Evolutionary conservation across 2,329 filamentous ascomycete species (phyloP).

Genomic region (Zasmidium cellare): DNA sequence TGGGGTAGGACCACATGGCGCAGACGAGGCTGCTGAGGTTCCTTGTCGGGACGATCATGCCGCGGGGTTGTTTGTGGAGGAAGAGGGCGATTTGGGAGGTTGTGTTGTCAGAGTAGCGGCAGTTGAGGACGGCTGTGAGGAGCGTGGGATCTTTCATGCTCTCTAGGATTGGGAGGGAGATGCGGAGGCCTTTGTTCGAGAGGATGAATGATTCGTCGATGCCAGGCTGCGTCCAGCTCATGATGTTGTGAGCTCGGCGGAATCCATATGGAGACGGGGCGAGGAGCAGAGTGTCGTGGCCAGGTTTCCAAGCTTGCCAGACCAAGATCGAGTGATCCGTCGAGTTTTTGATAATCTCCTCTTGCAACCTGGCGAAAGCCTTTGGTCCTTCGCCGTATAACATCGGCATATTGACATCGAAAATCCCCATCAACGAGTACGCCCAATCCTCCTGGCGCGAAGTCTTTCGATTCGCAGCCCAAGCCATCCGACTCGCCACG

Average conservation of each 20-base stretch:
- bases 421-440: conserved; percentile 28
- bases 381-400: conserved; percentile 27
- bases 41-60: conserved; percentile 16
- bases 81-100: conserved; percentile 15
- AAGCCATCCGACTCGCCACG: conserved; percentile 22
- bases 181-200: conserved; percentile 23
- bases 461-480: conserved; percentile 21
- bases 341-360: conserved; percentile 27
- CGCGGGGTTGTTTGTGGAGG: conserved; percentile 17
- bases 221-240: conserved; percentile 19
- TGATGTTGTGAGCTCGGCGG: conserved; percentile 20
- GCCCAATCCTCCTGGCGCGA: conserved; percentile 23
- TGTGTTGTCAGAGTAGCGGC: conserved; percentile 14
- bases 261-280: conserved; percentile 20
- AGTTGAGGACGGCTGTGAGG: conserved; percentile 22
- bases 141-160: conserved; percentile 10
- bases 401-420: conserved; percentile 29
- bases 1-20: conserved; percentile 16
- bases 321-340: conserved; percentile 26
- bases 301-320: conserved; percentile 25
- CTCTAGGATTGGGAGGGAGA: conserved; percentile 17
- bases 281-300: conserved; percentile 18
- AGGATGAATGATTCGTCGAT: conserved; percentile 23
- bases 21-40: conserved; percentile 20
- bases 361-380: conserved; percentile 28